Evolutionary conservation across 306 rosid species (phyloP).

Genomic region (Malus orientalis): DNA sequence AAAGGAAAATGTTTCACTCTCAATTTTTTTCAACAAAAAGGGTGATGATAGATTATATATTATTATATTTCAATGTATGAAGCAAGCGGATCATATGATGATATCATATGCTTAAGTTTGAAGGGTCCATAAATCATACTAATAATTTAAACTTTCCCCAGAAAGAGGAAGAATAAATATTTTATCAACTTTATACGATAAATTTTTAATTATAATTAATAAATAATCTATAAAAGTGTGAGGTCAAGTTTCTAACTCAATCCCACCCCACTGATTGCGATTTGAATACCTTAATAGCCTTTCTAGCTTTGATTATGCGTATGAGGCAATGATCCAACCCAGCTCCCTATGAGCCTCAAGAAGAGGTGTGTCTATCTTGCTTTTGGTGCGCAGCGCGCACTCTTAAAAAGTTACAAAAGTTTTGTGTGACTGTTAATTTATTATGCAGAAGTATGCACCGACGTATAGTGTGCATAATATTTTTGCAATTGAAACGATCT

Average conservation of each 20-base stretch:
- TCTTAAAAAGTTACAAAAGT: too few species aligned
- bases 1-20: neutral
- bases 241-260: slow-evolving; percentile 19
- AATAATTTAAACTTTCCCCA: slow-evolving; percentile 10
- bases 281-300: slow-evolving; percentile 19
- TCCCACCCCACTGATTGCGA: slow-evolving; percentile 33
- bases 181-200: too few species aligned
- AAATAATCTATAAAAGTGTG: neutral
- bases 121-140: neutral
- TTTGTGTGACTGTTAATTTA: too few species aligned
- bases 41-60: neutral
- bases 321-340: slow-evolving; percentile 11
- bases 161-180: slow-evolving; percentile 1
- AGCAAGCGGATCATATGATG: neutral
- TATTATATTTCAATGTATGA: neutral
- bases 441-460: too few species aligned
- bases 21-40: neutral
- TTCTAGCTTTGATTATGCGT: slow-evolving; percentile 27
- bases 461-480: too few species aligned
- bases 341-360: neutral
- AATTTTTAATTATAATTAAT: neutral
- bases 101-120: neutral
- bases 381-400: too few species aligned
- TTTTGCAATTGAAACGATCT: too few species aligned
- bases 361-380: neutral